Evolutionary conservation across 768 basidiomycete genomes (phyloP).

Genomic region (Termitomyces sp.): DNA sequence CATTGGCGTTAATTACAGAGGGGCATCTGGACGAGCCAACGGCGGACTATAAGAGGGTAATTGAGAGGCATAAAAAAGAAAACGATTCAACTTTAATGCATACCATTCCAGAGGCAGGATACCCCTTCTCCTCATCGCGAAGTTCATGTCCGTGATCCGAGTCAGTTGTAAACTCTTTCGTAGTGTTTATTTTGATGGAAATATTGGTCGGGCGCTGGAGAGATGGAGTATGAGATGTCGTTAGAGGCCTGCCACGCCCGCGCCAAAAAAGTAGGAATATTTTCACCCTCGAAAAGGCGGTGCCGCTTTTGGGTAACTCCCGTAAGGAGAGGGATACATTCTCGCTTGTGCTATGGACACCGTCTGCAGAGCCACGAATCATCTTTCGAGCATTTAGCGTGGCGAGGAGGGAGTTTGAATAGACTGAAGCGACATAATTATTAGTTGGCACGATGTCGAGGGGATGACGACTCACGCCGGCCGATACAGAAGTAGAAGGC

Average conservation of each 20-base stretch:
- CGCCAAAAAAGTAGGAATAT: neutral
- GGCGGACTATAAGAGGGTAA: neutral
- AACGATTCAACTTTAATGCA: neutral
- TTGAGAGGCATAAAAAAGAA: neutral
- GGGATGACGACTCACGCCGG: conserved; percentile 34
- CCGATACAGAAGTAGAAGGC: conserved; percentile 57
- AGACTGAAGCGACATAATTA: conserved; percentile 29
- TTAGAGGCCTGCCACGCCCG: neutral
- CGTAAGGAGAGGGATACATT: conserved; percentile 32
- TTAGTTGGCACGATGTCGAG: neutral
- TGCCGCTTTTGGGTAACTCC: conserved; percentile 29
- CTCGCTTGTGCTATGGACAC: conserved; percentile 34
- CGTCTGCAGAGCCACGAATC: conserved; percentile 35
- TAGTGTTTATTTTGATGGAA: conserved; percentile 52
- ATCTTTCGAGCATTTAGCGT: conserved; percentile 51
- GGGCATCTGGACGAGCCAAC: conserved; percentile 6
- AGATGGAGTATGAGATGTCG: neutral
- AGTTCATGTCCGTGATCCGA: conserved; percentile 24
- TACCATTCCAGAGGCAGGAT: conserved; percentile 12
- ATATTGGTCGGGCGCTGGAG: conserved; percentile 37
- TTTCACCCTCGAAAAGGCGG: conserved; percentile 26
- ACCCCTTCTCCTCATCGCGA: conserved; percentile 15
- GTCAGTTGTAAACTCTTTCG: conserved; percentile 42
- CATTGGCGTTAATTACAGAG: conserved; percentile 2
- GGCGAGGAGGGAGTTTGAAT: conserved; percentile 55